These are phyloP conservation scores for Pseudogymnoascus sp. DNA, from an alignment of 2,329 filamentous ascomycete genomes.

Conservation along the genomic window DNA sequence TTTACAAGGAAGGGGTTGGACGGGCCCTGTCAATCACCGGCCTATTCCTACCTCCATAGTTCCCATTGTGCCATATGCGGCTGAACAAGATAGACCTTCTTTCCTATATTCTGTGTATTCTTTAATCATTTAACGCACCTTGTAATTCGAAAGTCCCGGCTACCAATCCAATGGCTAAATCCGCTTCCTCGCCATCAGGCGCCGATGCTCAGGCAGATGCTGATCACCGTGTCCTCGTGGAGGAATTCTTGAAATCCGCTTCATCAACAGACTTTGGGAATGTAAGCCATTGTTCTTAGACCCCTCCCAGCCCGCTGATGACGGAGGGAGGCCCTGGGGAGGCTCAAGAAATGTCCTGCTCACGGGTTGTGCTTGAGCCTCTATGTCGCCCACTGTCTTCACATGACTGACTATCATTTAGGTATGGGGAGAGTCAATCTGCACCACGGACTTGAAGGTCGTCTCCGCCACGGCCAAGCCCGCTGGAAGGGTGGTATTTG, in stretches of 20 bases:
- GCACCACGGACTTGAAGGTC: slow-evolving; percentile 17
- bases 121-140: not conserved
- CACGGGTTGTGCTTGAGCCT: slow-evolving; percentile 7
- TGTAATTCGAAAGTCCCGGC: not conserved
- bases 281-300: not conserved
- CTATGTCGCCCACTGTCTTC: not conserved
- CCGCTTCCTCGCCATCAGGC: not conserved
- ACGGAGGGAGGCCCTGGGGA: no score
- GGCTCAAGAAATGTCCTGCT: not conserved
- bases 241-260: not conserved
- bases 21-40: not conserved
- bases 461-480: slow-evolving; percentile 21
- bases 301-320: not conserved
- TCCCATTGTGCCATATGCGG: not conserved
- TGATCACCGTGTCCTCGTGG: not conserved
- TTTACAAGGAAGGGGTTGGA: not conserved
- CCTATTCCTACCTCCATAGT: not conserved
- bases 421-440: slow-evolving; percentile 22
- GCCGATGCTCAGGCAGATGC: not conserved
- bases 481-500: slow-evolving; percentile 25
- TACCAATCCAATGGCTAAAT: slow-evolving; percentile 4
- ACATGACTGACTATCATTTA: slow-evolving; percentile 11
- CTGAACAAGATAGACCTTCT: not conserved
- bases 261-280: not conserved
- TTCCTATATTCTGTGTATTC: not conserved